Percentiles rank a stretch among this genome's conserved stretches.
Evolutionary conservation across 352 stramenopile genomes (phyloP).

Genomic region (Phytopythium helicoides): DNA sequence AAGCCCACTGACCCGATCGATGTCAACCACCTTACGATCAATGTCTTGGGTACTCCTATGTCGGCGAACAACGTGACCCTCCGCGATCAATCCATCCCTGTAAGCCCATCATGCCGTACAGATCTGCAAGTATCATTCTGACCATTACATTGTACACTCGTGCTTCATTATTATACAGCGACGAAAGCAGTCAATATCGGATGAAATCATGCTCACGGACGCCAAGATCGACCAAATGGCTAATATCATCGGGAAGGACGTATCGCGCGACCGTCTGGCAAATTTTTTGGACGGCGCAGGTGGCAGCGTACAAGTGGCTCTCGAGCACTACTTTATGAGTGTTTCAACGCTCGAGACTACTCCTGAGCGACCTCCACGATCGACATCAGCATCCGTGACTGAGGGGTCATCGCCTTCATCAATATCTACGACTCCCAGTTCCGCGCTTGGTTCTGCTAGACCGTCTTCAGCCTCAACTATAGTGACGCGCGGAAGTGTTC

Average conservation of each 20-base stretch:
- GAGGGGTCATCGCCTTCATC: too few relatives aligned
- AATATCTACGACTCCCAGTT: too few relatives aligned
- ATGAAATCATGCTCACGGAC: constrained; percentile 67
- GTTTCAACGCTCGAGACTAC: constrained; percentile 40
- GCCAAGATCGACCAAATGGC: constrained; percentile 86
- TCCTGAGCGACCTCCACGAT: constrained; percentile 1
- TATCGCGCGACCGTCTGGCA: constrained; percentile 64
- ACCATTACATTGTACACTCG: too few relatives aligned
- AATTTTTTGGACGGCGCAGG: constrained; percentile 80
- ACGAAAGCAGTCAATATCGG: constrained; percentile 52
- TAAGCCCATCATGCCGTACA: constrained; percentile 6
- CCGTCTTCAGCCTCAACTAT: too few relatives aligned
- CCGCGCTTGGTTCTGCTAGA: too few relatives aligned
- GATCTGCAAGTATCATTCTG: too few relatives aligned
- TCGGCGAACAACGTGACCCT: constrained; percentile 13
- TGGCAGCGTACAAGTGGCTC: constrained; percentile 77
- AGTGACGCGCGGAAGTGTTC: too few relatives aligned
- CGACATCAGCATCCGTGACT: not conserved
- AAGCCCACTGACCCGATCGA: constrained; percentile 57
- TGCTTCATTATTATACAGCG: too few relatives aligned
- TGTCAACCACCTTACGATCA: constrained; percentile 61
- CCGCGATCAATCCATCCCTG: constrained; percentile 24
- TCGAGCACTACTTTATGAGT: constrained; percentile 90
- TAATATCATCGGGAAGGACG: constrained; percentile 69
- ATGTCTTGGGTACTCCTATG: constrained; percentile 51